Base-by-base conservation (phyloP, 2,329 filamentous ascomycete genomes). In the Xylaria sp. region DNA sequence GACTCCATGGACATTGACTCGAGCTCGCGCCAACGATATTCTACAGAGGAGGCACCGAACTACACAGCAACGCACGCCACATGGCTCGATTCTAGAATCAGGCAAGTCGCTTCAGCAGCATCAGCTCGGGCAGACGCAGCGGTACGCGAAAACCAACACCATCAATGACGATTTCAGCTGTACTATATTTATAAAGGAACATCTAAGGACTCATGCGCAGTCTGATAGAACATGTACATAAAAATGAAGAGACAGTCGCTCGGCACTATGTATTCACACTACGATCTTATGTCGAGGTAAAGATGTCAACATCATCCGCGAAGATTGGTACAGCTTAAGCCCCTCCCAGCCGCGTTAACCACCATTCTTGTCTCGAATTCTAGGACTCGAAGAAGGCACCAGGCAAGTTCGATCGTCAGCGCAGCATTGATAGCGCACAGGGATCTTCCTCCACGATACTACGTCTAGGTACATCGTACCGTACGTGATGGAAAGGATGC, bases 21-120 rank as follows among this genome's bases (percentile, higher is more conserved):
- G n/a, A 76, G 72, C 66, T 68, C 66, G 65, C 39, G 73, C 39
- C 64, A 65, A 55, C 49, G 49, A n/a, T 72, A 71, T 44, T 66
- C 51, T 33, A 54, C 47, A 13, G 65, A 69, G 71, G 68, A 71
- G 72, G 63, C 65, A 74, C 33, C 68, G 68, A 58, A 49, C 25
- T 68, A 61, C 20, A 47, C 63, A 44, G 9, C 61, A 36, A 44
- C 56, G 39, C 68, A 65, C 13, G 53, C 59, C 25, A 15, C 61
- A 27, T 50, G 57, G 33, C 54, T 66, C n/a, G 69, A 72, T 57
- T 64, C 75, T 15, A 72, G 76, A 31, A 74, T 79, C 50, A 79
- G 78, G 51, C 78, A 79, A 54, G 76, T 81, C 55, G 78, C 79
- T 11, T 79, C 78, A 5, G 75, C 72, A 5, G 77, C 77, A 20